Percentiles rank a stretch among this genome's conserved stretches.
Evolutionary conservation across 2,329 filamentous ascomycete genomes (phyloP).

Genomic region (Fusarium albosuccineum): DNA sequence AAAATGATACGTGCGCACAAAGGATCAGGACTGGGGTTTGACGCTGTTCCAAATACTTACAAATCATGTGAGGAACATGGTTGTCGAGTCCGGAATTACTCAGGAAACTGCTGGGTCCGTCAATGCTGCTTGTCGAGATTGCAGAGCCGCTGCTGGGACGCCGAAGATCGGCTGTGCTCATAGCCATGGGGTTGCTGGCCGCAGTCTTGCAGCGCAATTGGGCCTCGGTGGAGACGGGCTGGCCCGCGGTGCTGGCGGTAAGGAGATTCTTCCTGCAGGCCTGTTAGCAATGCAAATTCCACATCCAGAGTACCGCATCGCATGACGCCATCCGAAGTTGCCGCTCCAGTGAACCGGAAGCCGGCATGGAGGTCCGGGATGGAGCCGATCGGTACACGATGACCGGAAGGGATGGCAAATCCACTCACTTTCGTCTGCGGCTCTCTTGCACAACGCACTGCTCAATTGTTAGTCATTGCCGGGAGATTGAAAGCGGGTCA

Average conservation of each 20-base stretch:
- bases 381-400: slow-evolving; percentile 23
- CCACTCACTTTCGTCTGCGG: slow-evolving; percentile 84
- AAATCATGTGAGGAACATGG: slow-evolving; percentile 63
- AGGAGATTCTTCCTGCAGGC: slow-evolving; percentile 59
- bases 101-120: slow-evolving; percentile 44
- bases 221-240: slow-evolving; percentile 59
- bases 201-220: slow-evolving; percentile 57
- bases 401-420: slow-evolving; percentile 15
- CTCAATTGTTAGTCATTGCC: slow-evolving; percentile 34
- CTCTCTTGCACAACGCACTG: slow-evolving; percentile 81
- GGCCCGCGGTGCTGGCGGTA: slow-evolving; percentile 54
- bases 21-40: slow-evolving; percentile 31
- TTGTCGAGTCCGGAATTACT: slow-evolving; percentile 52
- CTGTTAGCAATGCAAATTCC: slow-evolving; percentile 41
- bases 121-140: slow-evolving; percentile 50
- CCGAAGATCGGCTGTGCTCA: slow-evolving; percentile 54
- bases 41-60: slow-evolving; percentile 54
- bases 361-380: slow-evolving; percentile 10
- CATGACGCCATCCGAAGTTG: slow-evolving; percentile 32
- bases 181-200: slow-evolving; percentile 45
- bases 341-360: slow-evolving; percentile 22
- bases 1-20: slow-evolving; percentile 28
- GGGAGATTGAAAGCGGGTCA: slow-evolving; percentile 23
- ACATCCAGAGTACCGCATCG: slow-evolving; percentile 20
- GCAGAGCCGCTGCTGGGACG: slow-evolving; percentile 54